phyloP scores from a whole-genome alignment of 306 rosid genomes.

The Mucuna pruriens region DNA sequence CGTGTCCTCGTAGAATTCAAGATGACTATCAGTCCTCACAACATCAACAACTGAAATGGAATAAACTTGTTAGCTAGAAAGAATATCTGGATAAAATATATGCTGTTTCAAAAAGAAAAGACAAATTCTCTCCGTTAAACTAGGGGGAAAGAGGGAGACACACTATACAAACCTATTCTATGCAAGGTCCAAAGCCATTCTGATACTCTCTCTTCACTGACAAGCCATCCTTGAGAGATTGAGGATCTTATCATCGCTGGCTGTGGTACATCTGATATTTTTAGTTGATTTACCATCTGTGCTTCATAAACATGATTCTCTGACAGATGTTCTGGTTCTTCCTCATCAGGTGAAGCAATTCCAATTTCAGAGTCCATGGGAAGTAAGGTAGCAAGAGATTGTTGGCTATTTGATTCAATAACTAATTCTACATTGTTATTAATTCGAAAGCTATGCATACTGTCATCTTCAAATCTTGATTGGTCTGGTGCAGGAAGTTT shows the following conservation, averaged over 20 bases:
- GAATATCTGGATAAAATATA: slow-evolving; percentile 29
- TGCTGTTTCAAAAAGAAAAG: slow-evolving; percentile 7
- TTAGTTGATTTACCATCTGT: slow-evolving; percentile 57
- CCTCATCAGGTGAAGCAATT: slow-evolving; percentile 55
- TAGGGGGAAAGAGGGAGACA: slow-evolving; percentile 21
- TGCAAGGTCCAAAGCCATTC: slow-evolving; percentile 99
- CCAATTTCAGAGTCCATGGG: slow-evolving; percentile 61
- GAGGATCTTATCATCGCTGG: slow-evolving; percentile 52
- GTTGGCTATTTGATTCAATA: slow-evolving; percentile 63
- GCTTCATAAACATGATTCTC: slow-evolving; percentile 46
- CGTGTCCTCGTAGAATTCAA: slow-evolving; percentile 82
- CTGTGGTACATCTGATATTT: slow-evolving; percentile 76
- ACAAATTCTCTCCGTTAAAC: slow-evolving; percentile 14
- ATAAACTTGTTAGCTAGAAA: slow-evolving; percentile 40
- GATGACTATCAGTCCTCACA: slow-evolving; percentile 95
- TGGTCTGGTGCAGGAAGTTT: slow-evolving; percentile 44
- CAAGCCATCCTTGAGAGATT: slow-evolving; percentile 49
- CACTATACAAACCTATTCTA: slow-evolving; percentile 62
- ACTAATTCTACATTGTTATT: slow-evolving; percentile 73
- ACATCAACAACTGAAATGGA: slow-evolving; percentile 83
- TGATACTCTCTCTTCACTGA: slow-evolving; percentile 69
- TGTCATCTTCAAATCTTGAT: slow-evolving; percentile 58
- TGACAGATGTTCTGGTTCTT: slow-evolving; percentile 47
- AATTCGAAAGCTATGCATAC: slow-evolving; percentile 79
- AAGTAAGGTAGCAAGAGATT: slow-evolving; percentile 49